Base-by-base conservation (phyloP, 306 rosid species). In the Prinsepia uniflora region DNA sequence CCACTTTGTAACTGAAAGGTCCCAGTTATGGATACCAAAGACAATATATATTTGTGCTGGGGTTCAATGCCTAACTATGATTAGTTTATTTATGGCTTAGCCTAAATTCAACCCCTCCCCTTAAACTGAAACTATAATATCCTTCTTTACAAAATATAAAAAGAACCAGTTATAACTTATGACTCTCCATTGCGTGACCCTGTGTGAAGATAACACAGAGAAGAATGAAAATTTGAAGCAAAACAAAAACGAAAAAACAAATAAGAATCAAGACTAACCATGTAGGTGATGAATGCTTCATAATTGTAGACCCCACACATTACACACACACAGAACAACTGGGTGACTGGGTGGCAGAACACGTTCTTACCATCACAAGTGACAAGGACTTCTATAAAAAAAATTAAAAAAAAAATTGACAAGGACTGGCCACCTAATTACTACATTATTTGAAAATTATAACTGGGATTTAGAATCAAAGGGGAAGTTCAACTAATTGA, bases 321-420 rank as follows among this genome's bases (percentile, higher is more conserved):
- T 24, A 42, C 15, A 42, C 19, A 50, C 5, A 14, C 56, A 18
- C 10, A 63, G 5, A 56, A 22, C 15, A 20, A 63, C 56, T 0
- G n/a, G 39, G 14, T 17, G 46, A 17, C 56, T 0, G n/a, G 39
- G 14, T 17, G 46, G 8, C 47, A 61, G 46, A 39, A 61, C 65
- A 34, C 65, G 45, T 39, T 61, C 46, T 18, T 41, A 14, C 65
- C 39, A 34, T 49, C 50, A 40, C 52, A n/a, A 17, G 60, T 6
- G 36, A 71, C 73, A 48, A 54, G 3, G 43, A 19, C 20, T 55
- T n/a, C n/a, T n/a, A n/a, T n/a, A n/a, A n/a, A n/a, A n/a, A n/a
- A n/a, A n/a, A n/a, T n/a, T n/a, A n/a, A n/a, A n/a, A n/a, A n/a
- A n/a, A n/a, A n/a, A n/a, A n/a, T n/a, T 6, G 36, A 71, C 73